A percentile compares a stretch with the other conserved stretches of the same genome.
These are phyloP conservation scores for Skeletonema potamos DNA, from an alignment of 108 stramenopile species.

Conservation along the genomic window DNA sequence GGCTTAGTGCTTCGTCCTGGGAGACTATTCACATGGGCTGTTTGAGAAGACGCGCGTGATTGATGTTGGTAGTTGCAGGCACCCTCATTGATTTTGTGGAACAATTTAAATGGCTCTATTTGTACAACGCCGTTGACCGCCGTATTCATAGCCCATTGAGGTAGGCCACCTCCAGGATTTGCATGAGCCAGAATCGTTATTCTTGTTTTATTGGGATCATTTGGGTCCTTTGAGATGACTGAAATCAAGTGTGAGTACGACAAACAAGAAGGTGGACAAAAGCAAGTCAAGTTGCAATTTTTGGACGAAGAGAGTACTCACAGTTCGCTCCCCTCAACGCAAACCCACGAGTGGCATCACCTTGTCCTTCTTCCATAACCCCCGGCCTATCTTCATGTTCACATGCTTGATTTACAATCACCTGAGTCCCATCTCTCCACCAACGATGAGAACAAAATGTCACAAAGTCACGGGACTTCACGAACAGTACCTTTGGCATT, in stretches of 20 bases:
- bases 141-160: slow-evolving; percentile 72
- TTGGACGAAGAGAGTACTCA: slow-evolving; percentile 22
- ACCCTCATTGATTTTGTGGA: slow-evolving; percentile 46
- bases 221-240: slow-evolving; percentile 68
- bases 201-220: slow-evolving; percentile 78
- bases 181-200: slow-evolving; percentile 55
- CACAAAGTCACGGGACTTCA: slow-evolving; percentile 83
- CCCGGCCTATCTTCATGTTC: slow-evolving; percentile 66
- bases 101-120: slow-evolving; percentile 86
- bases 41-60: slow-evolving; percentile 17
- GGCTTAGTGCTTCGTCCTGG: slow-evolving; percentile 46
- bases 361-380: slow-evolving; percentile 51
- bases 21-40: slow-evolving; percentile 18
- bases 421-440: slow-evolving; percentile 75
- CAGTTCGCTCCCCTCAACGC: slow-evolving; percentile 85
- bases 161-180: slow-evolving; percentile 59
- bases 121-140: slow-evolving; percentile 80
- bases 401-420: slow-evolving; percentile 86
- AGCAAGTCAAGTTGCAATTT: no score
- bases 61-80: slow-evolving; percentile 20
- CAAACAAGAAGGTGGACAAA: neutral
- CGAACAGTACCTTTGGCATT: slow-evolving; percentile 79
- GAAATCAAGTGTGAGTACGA: neutral
- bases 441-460: slow-evolving; percentile 86
- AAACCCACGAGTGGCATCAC: slow-evolving; percentile 70